These are phyloP conservation scores for Phtheirospermum japonicum DNA, from an alignment of 257 asterid genomes.

Conservation along the genomic window DNA sequence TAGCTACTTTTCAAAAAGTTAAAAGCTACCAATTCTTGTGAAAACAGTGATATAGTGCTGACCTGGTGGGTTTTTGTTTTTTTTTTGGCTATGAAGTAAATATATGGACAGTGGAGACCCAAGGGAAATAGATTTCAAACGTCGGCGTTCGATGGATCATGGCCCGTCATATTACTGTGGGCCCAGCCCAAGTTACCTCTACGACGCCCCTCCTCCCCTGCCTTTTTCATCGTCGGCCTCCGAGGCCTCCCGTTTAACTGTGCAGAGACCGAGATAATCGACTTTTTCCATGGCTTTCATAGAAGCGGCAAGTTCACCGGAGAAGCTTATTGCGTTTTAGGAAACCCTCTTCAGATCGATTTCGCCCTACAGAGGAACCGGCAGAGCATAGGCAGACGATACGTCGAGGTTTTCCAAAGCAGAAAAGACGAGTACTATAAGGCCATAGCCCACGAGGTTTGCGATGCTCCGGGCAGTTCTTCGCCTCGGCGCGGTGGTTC, in stretches of 20 bases:
- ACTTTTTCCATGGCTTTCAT: constrained; percentile 80
- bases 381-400: constrained; percentile 89
- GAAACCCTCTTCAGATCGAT: constrained; percentile 86
- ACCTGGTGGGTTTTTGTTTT: constrained; percentile 21
- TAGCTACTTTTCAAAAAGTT: too few relatives aligned
- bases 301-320: constrained; percentile 77
- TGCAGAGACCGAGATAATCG: constrained; percentile 69
- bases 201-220: constrained; percentile 72
- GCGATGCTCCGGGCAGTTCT: constrained; percentile 63
- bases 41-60: too few relatives aligned
- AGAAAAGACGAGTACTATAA: constrained; percentile 83
- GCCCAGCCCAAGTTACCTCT: constrained; percentile 66
- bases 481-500: constrained; percentile 64
- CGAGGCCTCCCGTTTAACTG: constrained; percentile 96
- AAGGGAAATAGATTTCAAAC: constrained; percentile 83
- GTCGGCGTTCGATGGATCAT: constrained; percentile 85
- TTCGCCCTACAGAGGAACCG: constrained; percentile 84
- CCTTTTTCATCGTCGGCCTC: constrained; percentile 76
- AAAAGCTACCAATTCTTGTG: too few relatives aligned
- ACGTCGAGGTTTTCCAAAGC: constrained; percentile 91
- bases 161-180: constrained; percentile 63
- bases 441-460: constrained; percentile 81
- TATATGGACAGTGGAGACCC: constrained; percentile 66
- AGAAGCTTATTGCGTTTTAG: constrained; percentile 82
- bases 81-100: constrained; percentile 48